Conservation (phyloP, 768 basidiomycete genomes). For the Mycena venus region DNA sequence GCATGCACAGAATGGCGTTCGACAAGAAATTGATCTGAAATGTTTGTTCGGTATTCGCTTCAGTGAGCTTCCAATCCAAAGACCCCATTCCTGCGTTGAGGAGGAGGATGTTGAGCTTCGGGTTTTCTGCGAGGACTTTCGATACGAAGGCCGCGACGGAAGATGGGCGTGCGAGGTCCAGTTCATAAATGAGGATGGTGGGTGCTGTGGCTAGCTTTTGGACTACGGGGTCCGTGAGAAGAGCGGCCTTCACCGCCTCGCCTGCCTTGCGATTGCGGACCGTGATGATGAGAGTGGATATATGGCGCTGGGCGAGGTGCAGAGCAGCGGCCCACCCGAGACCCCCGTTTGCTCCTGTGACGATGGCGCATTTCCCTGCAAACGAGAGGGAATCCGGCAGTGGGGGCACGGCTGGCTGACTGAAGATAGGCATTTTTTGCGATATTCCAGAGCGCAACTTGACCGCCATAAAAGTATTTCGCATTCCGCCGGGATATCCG, state of each 20-base stretch:
- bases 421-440: conserved; percentile 20
- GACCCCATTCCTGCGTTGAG: conserved; percentile 36
- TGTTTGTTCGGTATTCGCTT: conserved; percentile 26
- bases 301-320: conserved; percentile 31
- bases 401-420: conserved; percentile 22
- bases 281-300: conserved; percentile 34
- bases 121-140: conserved; percentile 22
- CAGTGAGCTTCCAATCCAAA: conserved; percentile 20
- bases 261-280: conserved; percentile 29
- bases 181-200: conserved; percentile 32
- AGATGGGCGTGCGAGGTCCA: conserved; percentile 35
- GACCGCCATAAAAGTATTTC: background rate
- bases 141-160: conserved; percentile 33
- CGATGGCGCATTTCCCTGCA: conserved; percentile 48
- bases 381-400: conserved; percentile 34
- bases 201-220: conserved; percentile 4
- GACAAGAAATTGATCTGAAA: conserved; percentile 38
- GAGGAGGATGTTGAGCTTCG: conserved; percentile 33
- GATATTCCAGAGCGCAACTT: background rate
- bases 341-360: conserved; percentile 39
- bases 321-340: conserved; percentile 30
- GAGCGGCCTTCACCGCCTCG: conserved; percentile 19
- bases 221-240: conserved; percentile 34
- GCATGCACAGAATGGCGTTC: conserved; percentile 32
- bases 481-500: background rate